Base-by-base conservation (phyloP, 352 stramenopile species). In the Albugo laibachii region DNA sequence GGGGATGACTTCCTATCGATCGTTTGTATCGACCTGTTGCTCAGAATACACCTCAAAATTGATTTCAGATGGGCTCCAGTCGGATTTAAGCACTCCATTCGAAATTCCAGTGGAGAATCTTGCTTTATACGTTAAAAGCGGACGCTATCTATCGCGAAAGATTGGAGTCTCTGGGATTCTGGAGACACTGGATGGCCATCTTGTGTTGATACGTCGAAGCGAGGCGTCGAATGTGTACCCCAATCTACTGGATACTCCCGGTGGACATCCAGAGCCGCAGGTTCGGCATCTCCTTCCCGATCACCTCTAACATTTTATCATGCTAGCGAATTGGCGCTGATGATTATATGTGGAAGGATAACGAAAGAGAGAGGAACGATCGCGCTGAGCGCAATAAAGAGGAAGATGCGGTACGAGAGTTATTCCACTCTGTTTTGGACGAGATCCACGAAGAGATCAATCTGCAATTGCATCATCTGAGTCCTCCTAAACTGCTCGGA, bases 401-500 rank as follows among this genome's bases (percentile, higher is more conserved):
- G 43, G 31, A 35, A 0, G 63, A 54, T 4, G 65, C 57, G 0
- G 51, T 55, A 11, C 47, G 50, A 11, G 69, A 80, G 45, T 64
- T 85, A 45, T 91, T 86, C 15, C 51, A 59, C 18, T 91, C 75
- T 31, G 81, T 91, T 41, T 54, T 65, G 34, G 67, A 66, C 16
- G 77, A 91, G 50, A 60, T 87, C 18, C 56, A 83, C 34, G 78
- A 91, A 39, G 78, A 91, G 45, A 66, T 87, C 51, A 91, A 91
- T 40, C 31, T 91, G 21, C 16, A 56, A 0, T 49, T 46, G 11
- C 14, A 41, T n/a, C 49, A 66, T 18, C 56, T 75, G 13, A 48
- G 57, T 13, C 47, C 66, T 20, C 77, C 74, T 8, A 38, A 65
- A 57, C 57, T 91, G 42, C 58, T 91, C 0, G 78, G 78, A 6